These are phyloP conservation scores for Ophiocordyceps unilateralis DNA, from an alignment of 2,329 filamentous ascomycete genomes.

Conservation along the genomic window DNA sequence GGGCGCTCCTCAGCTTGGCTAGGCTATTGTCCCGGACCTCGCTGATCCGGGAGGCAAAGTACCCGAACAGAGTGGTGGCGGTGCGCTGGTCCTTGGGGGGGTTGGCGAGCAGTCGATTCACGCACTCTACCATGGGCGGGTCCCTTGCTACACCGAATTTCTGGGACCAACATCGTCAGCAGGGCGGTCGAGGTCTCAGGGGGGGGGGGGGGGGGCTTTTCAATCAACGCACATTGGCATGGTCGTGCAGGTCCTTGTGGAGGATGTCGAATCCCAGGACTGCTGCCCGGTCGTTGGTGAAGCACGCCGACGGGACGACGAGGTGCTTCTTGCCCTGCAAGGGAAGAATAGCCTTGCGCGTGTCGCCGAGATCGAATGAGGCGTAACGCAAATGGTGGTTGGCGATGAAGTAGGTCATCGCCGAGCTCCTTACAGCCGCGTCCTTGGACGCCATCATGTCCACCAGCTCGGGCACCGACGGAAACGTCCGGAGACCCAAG, in stretches of 20 bases:
- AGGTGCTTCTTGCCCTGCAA: conserved; percentile 51
- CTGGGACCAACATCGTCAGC: conserved; percentile 8
- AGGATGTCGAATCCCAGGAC: conserved; percentile 71
- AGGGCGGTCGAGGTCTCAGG: neutral
- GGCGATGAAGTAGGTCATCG: conserved; percentile 67
- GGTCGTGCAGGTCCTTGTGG: conserved; percentile 54
- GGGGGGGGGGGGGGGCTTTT: neutral
- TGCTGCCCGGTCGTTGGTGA: conserved; percentile 59
- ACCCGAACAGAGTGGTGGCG: conserved; percentile 61
- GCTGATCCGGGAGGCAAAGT: conserved; percentile 60
- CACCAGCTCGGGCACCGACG: conserved; percentile 57
- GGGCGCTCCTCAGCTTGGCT: conserved; percentile 41
- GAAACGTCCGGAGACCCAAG: conserved; percentile 58
- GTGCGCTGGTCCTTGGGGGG: conserved; percentile 52
- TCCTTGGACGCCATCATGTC: conserved; percentile 55
- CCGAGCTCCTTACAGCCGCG: conserved; percentile 41
- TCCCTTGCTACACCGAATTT: conserved; percentile 79
- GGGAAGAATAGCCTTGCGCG: conserved; percentile 49
- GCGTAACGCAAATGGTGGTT: conserved; percentile 70
- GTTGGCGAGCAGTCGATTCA: conserved; percentile 51
- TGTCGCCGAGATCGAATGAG: conserved; percentile 38
- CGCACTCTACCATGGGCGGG: conserved; percentile 61
- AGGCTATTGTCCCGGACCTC: conserved; percentile 51
- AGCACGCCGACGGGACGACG: conserved; percentile 61
- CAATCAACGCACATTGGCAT: conserved; percentile 41